Conservation (phyloP, 805 yeast species). For the Zygotorulaspora sp. region DNA sequence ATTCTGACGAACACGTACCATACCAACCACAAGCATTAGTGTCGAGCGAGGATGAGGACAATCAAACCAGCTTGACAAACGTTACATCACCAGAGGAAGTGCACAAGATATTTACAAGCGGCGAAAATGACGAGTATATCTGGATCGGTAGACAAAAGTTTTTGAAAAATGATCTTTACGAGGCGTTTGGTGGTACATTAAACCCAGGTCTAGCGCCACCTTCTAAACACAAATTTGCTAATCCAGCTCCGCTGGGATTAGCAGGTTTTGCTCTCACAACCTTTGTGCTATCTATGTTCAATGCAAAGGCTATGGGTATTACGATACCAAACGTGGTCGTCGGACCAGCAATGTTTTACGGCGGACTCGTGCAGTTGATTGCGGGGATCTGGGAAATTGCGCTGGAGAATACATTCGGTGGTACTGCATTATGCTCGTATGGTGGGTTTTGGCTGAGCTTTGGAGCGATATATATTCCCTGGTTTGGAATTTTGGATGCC, state of each 20-base stretch:
- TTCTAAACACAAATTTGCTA: slow-evolving; percentile 55
- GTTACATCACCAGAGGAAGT: slow-evolving; percentile 7
- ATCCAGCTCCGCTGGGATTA: slow-evolving; percentile 64
- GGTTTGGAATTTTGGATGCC: slow-evolving; percentile 57
- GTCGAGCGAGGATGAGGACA: slow-evolving; percentile 3
- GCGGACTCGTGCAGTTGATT: slow-evolving; percentile 54
- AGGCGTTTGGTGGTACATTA: slow-evolving; percentile 80
- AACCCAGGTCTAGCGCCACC: slow-evolving; percentile 63
- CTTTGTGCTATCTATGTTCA: slow-evolving; percentile 52
- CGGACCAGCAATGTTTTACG: slow-evolving; percentile 57
- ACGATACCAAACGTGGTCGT: slow-evolving; percentile 49
- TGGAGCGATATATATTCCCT: slow-evolving; percentile 53
- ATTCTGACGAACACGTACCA: slow-evolving; percentile 8
- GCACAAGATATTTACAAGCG: slow-evolving; percentile 34
- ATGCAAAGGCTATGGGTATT: slow-evolving; percentile 52
- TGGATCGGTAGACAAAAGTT: slow-evolving; percentile 70
- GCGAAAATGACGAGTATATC: slow-evolving; percentile 57
- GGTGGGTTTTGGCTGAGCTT: slow-evolving; percentile 71
- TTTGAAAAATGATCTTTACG: slow-evolving; percentile 51
- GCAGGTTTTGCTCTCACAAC: slow-evolving; percentile 60
- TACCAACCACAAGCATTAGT: slow-evolving; percentile 6
- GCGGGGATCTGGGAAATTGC: slow-evolving; percentile 68
- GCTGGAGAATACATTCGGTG: slow-evolving; percentile 63
- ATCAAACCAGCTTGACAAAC: not conserved
- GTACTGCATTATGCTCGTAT: slow-evolving; percentile 54